Evolutionary conservation across 2,329 filamentous ascomycete genomes (phyloP).

Genomic region (Aspergillus texensis): DNA sequence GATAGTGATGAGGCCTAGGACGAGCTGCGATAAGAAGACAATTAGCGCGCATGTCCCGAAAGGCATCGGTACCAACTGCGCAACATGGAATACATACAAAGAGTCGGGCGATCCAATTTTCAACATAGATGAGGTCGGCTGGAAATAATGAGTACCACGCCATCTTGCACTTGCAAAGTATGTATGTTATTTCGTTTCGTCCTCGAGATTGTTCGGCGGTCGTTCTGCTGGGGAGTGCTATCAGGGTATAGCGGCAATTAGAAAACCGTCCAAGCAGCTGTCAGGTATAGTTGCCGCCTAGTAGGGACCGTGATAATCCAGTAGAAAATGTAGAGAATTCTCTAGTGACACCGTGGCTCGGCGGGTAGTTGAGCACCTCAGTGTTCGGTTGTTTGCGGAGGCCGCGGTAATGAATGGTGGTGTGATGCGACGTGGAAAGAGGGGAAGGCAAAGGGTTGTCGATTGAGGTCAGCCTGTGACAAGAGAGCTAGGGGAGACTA

Average conservation of each 20-base stretch:
- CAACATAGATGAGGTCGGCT: slow-evolving; percentile 57
- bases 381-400: neutral
- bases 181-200: neutral
- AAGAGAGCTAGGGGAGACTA: neutral
- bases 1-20: slow-evolving; percentile 63
- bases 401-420: neutral
- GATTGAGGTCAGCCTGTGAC: neutral
- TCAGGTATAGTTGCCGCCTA: neutral
- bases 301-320: neutral
- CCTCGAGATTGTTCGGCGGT: neutral
- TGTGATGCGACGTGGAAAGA: slow-evolving; percentile 6
- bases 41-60: neutral
- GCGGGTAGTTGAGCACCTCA: neutral
- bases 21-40: slow-evolving; percentile 47
- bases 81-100: slow-evolving; percentile 57
- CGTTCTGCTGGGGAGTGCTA: neutral
- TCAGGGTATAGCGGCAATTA: neutral
- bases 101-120: slow-evolving; percentile 63
- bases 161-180: slow-evolving; percentile 50
- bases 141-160: slow-evolving; percentile 68
- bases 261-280: neutral
- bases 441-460: neutral
- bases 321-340: neutral
- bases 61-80: neutral
- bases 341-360: neutral